Conservation (phyloP, 192 early-diverging fungal species). For the Dissophora globulifera region DNA sequence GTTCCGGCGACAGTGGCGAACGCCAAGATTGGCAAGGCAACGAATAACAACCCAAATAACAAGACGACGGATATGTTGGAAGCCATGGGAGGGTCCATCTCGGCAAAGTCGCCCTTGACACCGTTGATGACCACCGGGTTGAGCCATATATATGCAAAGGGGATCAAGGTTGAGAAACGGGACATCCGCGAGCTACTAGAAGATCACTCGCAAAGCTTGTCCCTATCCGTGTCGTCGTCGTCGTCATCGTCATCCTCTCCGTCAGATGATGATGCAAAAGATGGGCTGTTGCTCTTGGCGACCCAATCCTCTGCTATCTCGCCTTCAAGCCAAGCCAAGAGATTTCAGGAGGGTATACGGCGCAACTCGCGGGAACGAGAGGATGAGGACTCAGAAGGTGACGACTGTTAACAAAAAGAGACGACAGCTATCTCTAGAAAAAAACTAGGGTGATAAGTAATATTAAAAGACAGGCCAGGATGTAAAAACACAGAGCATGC, state of each 20-base stretch:
- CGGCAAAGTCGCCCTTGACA: conserved; percentile 25
- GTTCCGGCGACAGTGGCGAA: conserved; percentile 32
- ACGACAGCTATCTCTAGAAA: neutral
- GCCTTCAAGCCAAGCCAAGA: too few relatives aligned
- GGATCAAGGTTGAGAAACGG: conserved; percentile 17
- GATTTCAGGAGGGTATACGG: too few relatives aligned
- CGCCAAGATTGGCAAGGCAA: conserved; percentile 27
- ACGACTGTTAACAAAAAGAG: too few relatives aligned
- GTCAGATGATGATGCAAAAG: conserved; percentile 47
- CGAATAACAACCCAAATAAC: conserved; percentile 49
- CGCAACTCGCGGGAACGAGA: too few relatives aligned
- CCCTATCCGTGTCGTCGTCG: neutral
- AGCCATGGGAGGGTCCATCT: conserved; percentile 28
- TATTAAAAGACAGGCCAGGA: neutral
- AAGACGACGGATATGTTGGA: conserved; percentile 53
- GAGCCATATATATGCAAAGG: conserved; percentile 23
- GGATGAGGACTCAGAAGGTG: too few relatives aligned
- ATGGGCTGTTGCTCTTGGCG: conserved; percentile 26
- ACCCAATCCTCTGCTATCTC: conserved; percentile 1
- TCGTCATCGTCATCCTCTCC: conserved; percentile 7
- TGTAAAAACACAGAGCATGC: too few relatives aligned
- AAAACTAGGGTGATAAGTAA: neutral
- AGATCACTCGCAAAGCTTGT: neutral
- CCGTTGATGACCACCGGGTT: conserved; percentile 46
- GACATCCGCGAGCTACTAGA: conserved; percentile 8